These are phyloP conservation scores for Letharia lupina DNA, from an alignment of 495 filamentous ascomycete genomes.

Conservation along the genomic window DNA sequence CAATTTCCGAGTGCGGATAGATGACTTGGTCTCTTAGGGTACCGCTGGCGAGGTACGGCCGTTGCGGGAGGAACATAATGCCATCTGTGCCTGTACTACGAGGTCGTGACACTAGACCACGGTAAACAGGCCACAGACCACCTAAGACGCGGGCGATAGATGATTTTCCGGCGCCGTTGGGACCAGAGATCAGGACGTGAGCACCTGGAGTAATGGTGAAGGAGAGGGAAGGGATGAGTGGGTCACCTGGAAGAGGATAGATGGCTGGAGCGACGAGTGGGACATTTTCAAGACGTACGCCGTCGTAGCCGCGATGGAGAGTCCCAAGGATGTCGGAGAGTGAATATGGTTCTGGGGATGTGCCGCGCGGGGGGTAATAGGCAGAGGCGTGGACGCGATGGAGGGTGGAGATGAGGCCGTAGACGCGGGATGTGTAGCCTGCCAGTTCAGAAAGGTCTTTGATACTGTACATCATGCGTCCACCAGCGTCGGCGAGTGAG, in stretches of 20 bases:
- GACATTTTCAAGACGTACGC: constrained; percentile 86
- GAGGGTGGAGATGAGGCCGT: constrained; percentile 86
- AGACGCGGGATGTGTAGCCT: constrained; percentile 92
- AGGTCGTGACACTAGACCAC: constrained; percentile 80
- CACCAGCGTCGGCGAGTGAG: constrained; percentile 91
- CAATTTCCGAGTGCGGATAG: constrained; percentile 89
- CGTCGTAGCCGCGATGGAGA: constrained; percentile 86
- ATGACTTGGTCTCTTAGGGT: constrained; percentile 96
- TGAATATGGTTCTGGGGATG: constrained; percentile 72
- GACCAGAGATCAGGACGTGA: constrained; percentile 87
- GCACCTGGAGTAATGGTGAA: constrained; percentile 83
- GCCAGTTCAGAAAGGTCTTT: constrained; percentile 93
- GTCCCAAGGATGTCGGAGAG: constrained; percentile 87
- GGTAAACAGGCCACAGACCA: constrained; percentile 93
- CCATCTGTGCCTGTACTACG: constrained; percentile 74
- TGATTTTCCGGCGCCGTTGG: constrained; percentile 91
- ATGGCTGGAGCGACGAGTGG: constrained; percentile 83
- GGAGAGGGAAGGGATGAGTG: constrained; percentile 79
- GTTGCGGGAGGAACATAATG: constrained; percentile 96
- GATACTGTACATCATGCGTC: constrained; percentile 98
- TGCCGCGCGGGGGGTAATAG: constrained; percentile 62
- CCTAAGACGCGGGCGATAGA: constrained; percentile 84
- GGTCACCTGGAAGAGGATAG: constrained; percentile 74
- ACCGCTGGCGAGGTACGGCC: constrained; percentile 89
- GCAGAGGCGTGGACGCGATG: constrained; percentile 88